Conservation (phyloP, 2,329 filamentous ascomycete species). For the Westerdykella sp. region DNA sequence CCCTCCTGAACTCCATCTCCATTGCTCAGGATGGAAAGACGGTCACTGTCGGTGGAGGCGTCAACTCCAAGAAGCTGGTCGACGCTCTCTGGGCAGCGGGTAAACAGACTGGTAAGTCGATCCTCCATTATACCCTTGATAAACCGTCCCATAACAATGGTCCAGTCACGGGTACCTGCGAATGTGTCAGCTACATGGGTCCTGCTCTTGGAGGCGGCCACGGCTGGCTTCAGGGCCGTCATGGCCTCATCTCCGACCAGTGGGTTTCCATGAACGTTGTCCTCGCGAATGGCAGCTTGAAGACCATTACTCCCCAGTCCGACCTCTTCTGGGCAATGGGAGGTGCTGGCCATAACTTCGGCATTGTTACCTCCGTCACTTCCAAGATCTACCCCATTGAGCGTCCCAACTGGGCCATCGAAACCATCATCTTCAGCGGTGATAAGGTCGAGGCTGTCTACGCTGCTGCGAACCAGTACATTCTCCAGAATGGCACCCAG, state of each 20-base stretch:
- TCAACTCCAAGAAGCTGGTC: slow-evolving; percentile 42
- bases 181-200: slow-evolving; percentile 46
- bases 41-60: slow-evolving; percentile 47
- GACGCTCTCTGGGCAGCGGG: slow-evolving; percentile 47
- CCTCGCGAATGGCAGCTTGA: slow-evolving; percentile 44
- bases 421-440: slow-evolving; percentile 20
- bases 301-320: slow-evolving; percentile 35
- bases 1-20: slow-evolving; percentile 40
- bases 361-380: slow-evolving; percentile 44
- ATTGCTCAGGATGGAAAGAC: slow-evolving; percentile 42
- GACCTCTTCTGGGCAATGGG: slow-evolving; percentile 54
- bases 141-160: neutral
- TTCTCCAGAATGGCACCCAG: slow-evolving; percentile 42
- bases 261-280: slow-evolving; percentile 50
- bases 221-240: slow-evolving; percentile 49
- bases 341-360: slow-evolving; percentile 56
- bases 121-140: neutral
- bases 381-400: slow-evolving; percentile 39
- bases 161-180: slow-evolving; percentile 38
- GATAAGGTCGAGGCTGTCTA: slow-evolving; percentile 49
- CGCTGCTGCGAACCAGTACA: slow-evolving; percentile 41
- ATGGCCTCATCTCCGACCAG: slow-evolving; percentile 51
- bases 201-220: slow-evolving; percentile 54
- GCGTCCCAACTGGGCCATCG: neutral
- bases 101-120: slow-evolving; percentile 44